Percentiles rank a stretch among this genome's conserved stretches.
Evolutionary conservation across 352 stramenopile species (phyloP).

Genomic region (Globisporangium spinosum): DNA sequence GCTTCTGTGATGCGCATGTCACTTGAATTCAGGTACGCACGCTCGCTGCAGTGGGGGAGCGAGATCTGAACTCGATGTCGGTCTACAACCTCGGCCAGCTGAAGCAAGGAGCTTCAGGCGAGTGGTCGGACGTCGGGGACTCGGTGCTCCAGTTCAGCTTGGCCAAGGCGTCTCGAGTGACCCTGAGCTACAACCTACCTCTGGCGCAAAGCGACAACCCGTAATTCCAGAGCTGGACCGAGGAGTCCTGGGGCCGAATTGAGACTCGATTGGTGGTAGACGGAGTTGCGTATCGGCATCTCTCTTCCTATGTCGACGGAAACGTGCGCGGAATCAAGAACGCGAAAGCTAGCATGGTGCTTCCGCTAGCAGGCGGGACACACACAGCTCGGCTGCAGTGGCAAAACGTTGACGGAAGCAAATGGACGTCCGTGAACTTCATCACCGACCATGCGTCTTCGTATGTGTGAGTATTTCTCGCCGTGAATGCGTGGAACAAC

Average conservation of each 20-base stretch:
- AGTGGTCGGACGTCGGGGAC: slow-evolving; percentile 77
- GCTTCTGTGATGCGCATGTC: not conserved
- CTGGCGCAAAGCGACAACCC: slow-evolving; percentile 72
- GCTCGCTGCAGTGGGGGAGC: slow-evolving; percentile 49
- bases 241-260: slow-evolving; percentile 47
- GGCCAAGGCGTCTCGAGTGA: slow-evolving; percentile 47
- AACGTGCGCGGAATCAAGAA: slow-evolving; percentile 70
- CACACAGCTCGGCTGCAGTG: slow-evolving; percentile 69
- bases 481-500: slow-evolving; percentile 68
- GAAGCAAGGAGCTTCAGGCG: slow-evolving; percentile 22
- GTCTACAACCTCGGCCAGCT: slow-evolving; percentile 55
- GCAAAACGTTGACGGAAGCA: slow-evolving; percentile 69
- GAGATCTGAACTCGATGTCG: slow-evolving; percentile 39
- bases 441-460: slow-evolving; percentile 63
- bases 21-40: not conserved
- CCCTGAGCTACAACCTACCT: slow-evolving; percentile 71
- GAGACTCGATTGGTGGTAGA: slow-evolving; percentile 64
- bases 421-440: slow-evolving; percentile 66
- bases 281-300: slow-evolving; percentile 59
- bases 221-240: slow-evolving; percentile 48
- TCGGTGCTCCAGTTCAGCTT: slow-evolving; percentile 73
- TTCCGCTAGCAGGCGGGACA: slow-evolving; percentile 47
- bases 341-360: slow-evolving; percentile 59
- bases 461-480: slow-evolving; percentile 67
- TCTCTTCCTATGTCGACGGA: slow-evolving; percentile 66